These are phyloP conservation scores for Lasiosphaeria hispida DNA, from an alignment of 495 filamentous ascomycete genomes.

Conservation along the genomic window DNA sequence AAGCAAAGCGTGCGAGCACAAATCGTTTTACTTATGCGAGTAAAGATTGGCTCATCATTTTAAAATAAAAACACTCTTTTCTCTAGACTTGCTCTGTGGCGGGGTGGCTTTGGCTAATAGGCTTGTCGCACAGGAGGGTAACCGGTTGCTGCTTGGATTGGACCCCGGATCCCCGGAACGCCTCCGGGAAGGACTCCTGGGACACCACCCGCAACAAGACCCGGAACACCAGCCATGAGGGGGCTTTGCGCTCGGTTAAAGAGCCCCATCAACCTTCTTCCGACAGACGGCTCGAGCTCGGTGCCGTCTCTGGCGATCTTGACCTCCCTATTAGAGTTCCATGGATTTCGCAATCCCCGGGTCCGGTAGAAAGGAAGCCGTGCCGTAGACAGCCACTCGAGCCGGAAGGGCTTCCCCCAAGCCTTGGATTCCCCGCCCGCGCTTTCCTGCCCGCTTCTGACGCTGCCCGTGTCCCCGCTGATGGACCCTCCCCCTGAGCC, in stretches of 20 bases:
- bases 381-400: conserved; percentile 88
- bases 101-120: too few relatives aligned
- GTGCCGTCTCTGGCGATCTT: conserved; percentile 97
- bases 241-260: conserved; percentile 62
- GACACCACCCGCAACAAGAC: conserved; percentile 8
- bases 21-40: too few relatives aligned
- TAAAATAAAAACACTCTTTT: too few relatives aligned
- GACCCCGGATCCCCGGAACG: neutral
- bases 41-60: too few relatives aligned
- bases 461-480: conserved; percentile 31
- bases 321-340: conserved; percentile 94
- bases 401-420: conserved; percentile 89
- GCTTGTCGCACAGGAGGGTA: too few relatives aligned
- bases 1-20: too few relatives aligned
- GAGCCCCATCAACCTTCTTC: conserved; percentile 70
- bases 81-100: too few relatives aligned
- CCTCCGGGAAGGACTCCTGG: neutral
- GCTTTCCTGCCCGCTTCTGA: conserved; percentile 36
- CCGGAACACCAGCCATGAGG: conserved; percentile 23
- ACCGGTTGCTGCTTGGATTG: too few relatives aligned
- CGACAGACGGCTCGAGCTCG: conserved; percentile 82
- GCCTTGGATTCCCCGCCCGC: conserved; percentile 51
- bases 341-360: conserved; percentile 85
- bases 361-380: conserved; percentile 89
- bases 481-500: conserved; percentile 34